Conservation (phyloP, 345 rosid genomes). For the Gossypium longicalyx region DNA sequence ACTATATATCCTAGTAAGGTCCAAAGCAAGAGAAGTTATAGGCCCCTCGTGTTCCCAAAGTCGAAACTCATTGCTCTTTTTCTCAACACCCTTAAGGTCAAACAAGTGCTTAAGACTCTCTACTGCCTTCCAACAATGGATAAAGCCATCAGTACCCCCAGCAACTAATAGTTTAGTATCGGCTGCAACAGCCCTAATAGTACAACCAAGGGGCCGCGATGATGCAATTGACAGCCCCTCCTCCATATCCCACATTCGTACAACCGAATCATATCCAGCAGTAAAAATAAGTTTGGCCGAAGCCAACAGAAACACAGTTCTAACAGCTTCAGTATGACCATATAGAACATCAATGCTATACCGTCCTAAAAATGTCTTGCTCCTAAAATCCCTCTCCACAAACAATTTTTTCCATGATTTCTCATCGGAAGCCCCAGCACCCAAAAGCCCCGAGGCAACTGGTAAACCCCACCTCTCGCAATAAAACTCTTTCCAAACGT, state of each 20-base stretch:
- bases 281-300: constrained; percentile 81
- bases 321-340: constrained; percentile 90
- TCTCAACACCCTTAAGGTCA: constrained; percentile 52
- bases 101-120: constrained; percentile 64
- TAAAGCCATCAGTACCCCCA: constrained; percentile 91
- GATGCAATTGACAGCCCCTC: constrained; percentile 68
- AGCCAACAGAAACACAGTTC: constrained; percentile 62
- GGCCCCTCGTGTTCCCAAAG: constrained; percentile 94
- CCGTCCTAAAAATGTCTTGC: constrained; percentile 67
- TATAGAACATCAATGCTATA: constrained; percentile 56
- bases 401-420: constrained; percentile 81
- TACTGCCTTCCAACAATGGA: constrained; percentile 75
- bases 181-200: constrained; percentile 74
- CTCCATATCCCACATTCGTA: constrained; percentile 90
- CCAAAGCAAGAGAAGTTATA: constrained; percentile 74
- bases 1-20: constrained; percentile 56
- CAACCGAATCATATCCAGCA: constrained; percentile 74
- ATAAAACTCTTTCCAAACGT: constrained; percentile 84
- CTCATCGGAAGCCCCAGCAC: constrained; percentile 39
- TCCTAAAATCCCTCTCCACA: constrained; percentile 89
- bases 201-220: constrained; percentile 76
- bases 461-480: constrained; percentile 89
- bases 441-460: constrained; percentile 17
- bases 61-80: constrained; percentile 46
- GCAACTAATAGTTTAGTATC: constrained; percentile 77